These are phyloP conservation scores for Carex cristatella DNA, from an alignment of 176 grass and related monocot species.

Conservation along the genomic window DNA sequence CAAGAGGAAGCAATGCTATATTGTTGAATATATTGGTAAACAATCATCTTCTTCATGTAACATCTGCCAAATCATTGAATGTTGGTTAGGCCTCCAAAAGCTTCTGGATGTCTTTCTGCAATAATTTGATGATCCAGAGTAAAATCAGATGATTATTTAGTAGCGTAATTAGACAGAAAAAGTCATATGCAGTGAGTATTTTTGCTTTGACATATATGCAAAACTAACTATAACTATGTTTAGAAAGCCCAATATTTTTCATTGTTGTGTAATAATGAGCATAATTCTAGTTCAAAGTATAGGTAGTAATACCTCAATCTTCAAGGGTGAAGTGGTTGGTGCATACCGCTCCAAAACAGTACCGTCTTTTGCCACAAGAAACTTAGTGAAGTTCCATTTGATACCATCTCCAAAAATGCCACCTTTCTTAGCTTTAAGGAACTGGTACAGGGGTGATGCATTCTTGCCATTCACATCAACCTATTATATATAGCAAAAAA, in stretches of 20 bases:
- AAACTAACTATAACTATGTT: not conserved
- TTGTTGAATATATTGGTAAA: not conserved
- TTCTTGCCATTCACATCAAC: conserved; percentile 37
- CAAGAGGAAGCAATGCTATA: not conserved
- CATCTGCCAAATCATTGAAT: not conserved
- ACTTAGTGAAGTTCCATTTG: conserved; percentile 44
- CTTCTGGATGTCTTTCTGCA: conserved; percentile 36
- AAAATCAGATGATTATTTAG: not conserved
- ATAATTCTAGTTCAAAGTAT: not conserved
- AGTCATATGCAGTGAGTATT: not conserved
- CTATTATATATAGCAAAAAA: not conserved
- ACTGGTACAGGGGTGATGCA: conserved; percentile 35
- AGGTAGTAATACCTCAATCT: conserved; percentile 28
- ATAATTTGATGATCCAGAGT: not conserved
- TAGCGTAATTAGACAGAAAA: not conserved
- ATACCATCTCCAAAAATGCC: conserved; percentile 33
- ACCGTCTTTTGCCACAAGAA: conserved; percentile 30
- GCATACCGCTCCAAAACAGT: conserved; percentile 28
- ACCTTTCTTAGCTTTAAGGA: conserved; percentile 33
- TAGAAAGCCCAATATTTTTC: not conserved
- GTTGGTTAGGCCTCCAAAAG: conserved; percentile 5
- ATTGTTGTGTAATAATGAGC: not conserved
- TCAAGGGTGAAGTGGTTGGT: conserved; percentile 31
- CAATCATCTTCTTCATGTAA: not conserved
- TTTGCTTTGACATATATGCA: not conserved